These are phyloP conservation scores for Boletellus dicymbophilus DNA, from an alignment of 1,284 basidiomycete species.

Conservation along the genomic window DNA sequence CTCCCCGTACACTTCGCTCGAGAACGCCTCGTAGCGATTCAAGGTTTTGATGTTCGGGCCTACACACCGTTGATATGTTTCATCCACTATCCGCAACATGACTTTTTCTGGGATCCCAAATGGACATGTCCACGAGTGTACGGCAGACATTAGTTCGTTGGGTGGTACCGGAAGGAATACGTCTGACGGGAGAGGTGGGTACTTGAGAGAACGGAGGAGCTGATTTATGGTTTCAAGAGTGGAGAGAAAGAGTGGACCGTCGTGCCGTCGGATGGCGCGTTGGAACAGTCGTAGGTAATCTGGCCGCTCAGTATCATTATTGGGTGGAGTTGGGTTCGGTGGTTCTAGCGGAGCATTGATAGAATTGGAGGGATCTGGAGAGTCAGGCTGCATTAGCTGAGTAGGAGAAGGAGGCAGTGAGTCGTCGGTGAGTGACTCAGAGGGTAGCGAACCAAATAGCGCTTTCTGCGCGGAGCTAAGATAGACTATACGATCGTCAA, in stretches of 20 bases:
- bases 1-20: conserved; percentile 76
- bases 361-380: conserved; percentile 19
- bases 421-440: conserved; percentile 42
- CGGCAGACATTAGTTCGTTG: conserved; percentile 50
- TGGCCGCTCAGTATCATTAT: conserved; percentile 17
- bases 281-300: conserved; percentile 60
- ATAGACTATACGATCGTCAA: conserved; percentile 50
- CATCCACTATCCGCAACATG: conserved; percentile 69
- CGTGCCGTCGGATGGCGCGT: conserved; percentile 59
- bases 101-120: conserved; percentile 57
- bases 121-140: conserved; percentile 47
- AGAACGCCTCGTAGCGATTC: conserved; percentile 72
- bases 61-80: conserved; percentile 78
- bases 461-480: conserved; percentile 62
- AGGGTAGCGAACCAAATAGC: conserved; percentile 66
- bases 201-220: conserved; percentile 61
- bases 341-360: conserved; percentile 13
- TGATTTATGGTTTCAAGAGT: conserved; percentile 60
- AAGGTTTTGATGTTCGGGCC: conserved; percentile 68
- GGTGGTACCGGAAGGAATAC: conserved; percentile 42
- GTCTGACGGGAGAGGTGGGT: conserved; percentile 53
- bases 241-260: conserved; percentile 70
- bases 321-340: conserved; percentile 13
- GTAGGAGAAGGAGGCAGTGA: conserved; percentile 37
- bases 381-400: conserved; percentile 37